Evolutionary conservation across 1,284 basidiomycete genomes (phyloP), one percentile per base, ranked within the genome.

Genomic region (Microbotryum lychnidis-dioicae): DNA sequence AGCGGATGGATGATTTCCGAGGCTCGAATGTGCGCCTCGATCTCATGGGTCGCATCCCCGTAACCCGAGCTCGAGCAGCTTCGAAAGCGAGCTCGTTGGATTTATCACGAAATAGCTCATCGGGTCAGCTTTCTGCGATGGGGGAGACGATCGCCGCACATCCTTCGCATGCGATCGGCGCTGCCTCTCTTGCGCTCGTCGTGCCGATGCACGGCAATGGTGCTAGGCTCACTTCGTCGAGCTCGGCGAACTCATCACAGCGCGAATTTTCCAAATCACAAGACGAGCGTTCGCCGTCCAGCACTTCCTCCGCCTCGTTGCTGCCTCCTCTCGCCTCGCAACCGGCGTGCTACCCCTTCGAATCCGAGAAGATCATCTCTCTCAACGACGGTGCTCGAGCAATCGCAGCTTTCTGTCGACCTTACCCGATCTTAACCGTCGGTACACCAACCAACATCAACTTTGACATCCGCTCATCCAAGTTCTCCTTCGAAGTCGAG

Each of bases 381-480:
- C 33, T 74, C 62, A 70, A 71, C 67, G 56, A 75, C 74, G 92
- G 92, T 14, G 63, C 69, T 1, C 62, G 92, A 20, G 91, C 91
- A 0, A 79, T 86, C 21, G 81, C 83, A 21, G 90, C 91, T 0
- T 91, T 93, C 76, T 82, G 82, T 59, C 79, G 92, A 2, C 91
- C 92, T 0, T 92, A 81, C 76, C 89, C 91, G 0, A 76, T 80
- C 9, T 85, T 83, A 16, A 82, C 83, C 6, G 84, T 93, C 21
- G 92, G 92, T 4, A 73, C 76, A 18, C 73, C 71, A 8, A 56
- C 56, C 44, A 65, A 68, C n/a, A 82, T 92, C 64, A 80, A 83
- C 63, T 94, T 96, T 70, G 85, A 93, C 71, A 82, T 93, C 64
- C 72, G 76, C 33, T 85, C 84, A 67, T 84, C 86, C 1, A 76